phyloP scores from a whole-genome alignment of 257 asterid genomes.

The Mitragyna speciosa region DNA sequence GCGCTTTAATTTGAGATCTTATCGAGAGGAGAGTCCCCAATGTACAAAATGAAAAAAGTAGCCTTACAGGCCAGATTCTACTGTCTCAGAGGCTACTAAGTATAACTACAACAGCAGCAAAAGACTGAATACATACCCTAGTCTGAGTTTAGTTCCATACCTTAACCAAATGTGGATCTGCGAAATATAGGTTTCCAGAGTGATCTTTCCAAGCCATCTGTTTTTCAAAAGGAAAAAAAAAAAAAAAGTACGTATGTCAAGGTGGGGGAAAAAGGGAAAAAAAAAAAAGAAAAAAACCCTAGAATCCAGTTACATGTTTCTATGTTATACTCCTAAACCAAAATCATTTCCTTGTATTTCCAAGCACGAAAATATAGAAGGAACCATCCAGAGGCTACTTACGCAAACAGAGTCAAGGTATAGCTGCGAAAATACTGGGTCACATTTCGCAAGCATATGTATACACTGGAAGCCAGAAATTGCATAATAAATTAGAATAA shows the following conservation, averaged over 20 bases:
- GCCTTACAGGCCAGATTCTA: neutral
- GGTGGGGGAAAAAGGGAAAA: no score
- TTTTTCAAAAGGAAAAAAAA: slow-evolving; percentile 19
- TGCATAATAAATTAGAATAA: neutral
- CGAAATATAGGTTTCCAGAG: slow-evolving; percentile 85
- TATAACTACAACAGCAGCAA: neutral
- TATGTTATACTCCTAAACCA: slow-evolving; percentile 3
- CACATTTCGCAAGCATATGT: slow-evolving; percentile 72
- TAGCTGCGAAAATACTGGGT: slow-evolving; percentile 84
- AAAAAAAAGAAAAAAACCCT: neutral
- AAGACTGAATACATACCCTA: neutral
- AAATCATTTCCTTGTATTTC: neutral
- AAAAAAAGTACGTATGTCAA: neutral
- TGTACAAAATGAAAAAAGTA: neutral
- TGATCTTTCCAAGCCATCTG: slow-evolving; percentile 95
- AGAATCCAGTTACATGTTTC: slow-evolving; percentile 3
- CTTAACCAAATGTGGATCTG: slow-evolving; percentile 95
- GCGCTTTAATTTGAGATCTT: neutral
- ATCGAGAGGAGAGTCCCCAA: neutral
- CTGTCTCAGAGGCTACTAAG: neutral
- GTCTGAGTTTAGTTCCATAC: slow-evolving; percentile 32
- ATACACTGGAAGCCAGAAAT: slow-evolving; percentile 55
- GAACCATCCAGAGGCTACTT: slow-evolving; percentile 36
- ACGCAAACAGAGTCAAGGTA: slow-evolving; percentile 85
- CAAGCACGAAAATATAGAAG: neutral